These are phyloP conservation scores for Euphrasia arctica DNA, from an alignment of 305 asterid genomes.

Conservation along the genomic window DNA sequence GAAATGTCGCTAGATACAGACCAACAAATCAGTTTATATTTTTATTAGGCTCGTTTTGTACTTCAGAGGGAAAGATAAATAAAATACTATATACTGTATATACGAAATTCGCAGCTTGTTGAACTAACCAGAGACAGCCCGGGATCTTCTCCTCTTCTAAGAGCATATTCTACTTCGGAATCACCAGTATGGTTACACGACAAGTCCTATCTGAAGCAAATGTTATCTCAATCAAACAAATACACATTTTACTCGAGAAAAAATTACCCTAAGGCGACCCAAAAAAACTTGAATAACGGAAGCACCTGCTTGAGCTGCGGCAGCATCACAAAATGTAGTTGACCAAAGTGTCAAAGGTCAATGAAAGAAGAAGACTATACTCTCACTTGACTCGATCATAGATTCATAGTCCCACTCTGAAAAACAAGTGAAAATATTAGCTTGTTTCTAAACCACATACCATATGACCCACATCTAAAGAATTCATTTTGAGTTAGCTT, in stretches of 20 bases:
- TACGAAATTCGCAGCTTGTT: slow-evolving; percentile 8
- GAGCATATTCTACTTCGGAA: slow-evolving; percentile 65
- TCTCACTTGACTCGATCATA: no score
- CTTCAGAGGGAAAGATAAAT: neutral
- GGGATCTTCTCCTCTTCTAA: slow-evolving; percentile 92
- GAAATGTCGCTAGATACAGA: slow-evolving; percentile 29
- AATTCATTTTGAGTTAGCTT: no score
- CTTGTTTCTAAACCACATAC: no score
- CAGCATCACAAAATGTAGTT: slow-evolving; percentile 36
- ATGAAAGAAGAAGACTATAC: no score
- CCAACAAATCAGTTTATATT: neutral
- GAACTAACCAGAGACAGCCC: slow-evolving; percentile 90
- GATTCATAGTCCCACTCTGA: no score
- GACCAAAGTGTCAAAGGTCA: no score
- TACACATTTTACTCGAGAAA: neutral
- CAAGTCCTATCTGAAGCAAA: slow-evolving; percentile 66
- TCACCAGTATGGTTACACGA: slow-evolving; percentile 75
- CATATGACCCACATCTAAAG: no score
- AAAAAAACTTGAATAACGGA: slow-evolving; percentile 94
- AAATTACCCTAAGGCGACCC: slow-evolving; percentile 90
- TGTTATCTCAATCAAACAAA: neutral
- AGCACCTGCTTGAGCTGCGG: slow-evolving; percentile 99
- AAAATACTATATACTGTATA: slow-evolving; percentile 5
- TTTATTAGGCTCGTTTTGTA: neutral
- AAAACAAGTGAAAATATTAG: no score